A percentile compares a stretch with the other conserved stretches of the same genome.
These are phyloP conservation scores for Dioscorea dumetorum DNA, from an alignment of 106 monocot species.

Conservation along the genomic window DNA sequence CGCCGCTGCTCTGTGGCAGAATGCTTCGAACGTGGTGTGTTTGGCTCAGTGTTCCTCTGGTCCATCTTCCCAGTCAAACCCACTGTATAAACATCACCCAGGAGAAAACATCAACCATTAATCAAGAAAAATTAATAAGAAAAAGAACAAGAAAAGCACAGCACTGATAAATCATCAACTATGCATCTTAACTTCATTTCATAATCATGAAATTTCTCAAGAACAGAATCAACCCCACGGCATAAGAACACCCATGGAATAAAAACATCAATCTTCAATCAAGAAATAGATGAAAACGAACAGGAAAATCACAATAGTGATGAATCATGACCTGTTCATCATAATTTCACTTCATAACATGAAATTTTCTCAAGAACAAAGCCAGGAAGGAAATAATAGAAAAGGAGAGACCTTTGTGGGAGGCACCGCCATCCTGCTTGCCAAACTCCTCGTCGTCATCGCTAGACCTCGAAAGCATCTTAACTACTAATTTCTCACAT, in stretches of 20 bases:
- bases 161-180: neutral
- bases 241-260: no score
- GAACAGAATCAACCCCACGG: no score
- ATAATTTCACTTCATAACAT: no score
- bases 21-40: slow-evolving; percentile 69
- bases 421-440: slow-evolving; percentile 14
- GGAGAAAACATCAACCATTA: neutral
- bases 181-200: neutral
- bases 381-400: neutral
- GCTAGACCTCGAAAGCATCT: slow-evolving; percentile 18
- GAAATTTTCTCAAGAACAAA: no score
- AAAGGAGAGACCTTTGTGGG: slow-evolving; percentile 18
- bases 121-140: neutral
- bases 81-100: slow-evolving; percentile 1
- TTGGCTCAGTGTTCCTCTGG: slow-evolving; percentile 32
- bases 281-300: no score
- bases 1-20: slow-evolving; percentile 79
- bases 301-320: no score
- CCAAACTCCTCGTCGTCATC: slow-evolving; percentile 25
- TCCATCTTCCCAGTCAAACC: slow-evolving; percentile 41
- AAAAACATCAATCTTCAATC: no score
- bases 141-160: neutral
- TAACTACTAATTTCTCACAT: slow-evolving; percentile 10
- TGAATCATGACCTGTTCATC: no score
- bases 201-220: neutral